Evolutionary conservation across 345 rosid species (phyloP).

Genomic region (Syzygium aromaticum): DNA sequence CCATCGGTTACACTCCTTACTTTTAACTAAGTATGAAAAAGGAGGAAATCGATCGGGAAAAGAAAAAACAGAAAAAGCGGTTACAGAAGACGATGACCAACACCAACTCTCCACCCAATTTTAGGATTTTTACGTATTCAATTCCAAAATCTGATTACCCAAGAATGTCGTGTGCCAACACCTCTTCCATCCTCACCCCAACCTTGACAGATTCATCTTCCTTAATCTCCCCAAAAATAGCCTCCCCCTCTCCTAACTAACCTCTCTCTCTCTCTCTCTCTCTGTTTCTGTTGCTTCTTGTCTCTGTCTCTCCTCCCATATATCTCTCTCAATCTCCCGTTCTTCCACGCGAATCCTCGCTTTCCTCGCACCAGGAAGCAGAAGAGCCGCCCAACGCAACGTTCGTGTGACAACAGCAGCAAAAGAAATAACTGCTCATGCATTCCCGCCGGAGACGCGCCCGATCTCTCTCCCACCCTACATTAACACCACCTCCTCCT

Average conservation of each 20-base stretch:
- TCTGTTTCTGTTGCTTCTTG: too few relatives aligned
- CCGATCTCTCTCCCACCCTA: conserved; percentile 31
- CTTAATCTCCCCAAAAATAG: not conserved
- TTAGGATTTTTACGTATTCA: not conserved
- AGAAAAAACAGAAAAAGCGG: not conserved
- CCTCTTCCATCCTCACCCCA: not conserved
- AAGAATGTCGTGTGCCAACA: not conserved
- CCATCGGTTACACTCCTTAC: not conserved
- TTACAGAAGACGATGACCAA: not conserved
- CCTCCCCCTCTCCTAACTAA: not conserved
- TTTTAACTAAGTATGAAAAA: not conserved
- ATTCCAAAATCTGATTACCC: not conserved
- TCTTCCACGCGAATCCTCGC: conserved; percentile 13
- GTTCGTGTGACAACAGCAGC: not conserved
- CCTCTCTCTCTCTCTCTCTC: not conserved
- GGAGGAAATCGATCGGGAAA: not conserved
- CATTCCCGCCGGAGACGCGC: conserved; percentile 56
- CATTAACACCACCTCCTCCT: not conserved
- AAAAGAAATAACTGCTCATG: conserved; percentile 13
- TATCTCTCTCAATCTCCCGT: conserved; percentile 38
- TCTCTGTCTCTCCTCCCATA: conserved; percentile 6
- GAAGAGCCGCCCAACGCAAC: not conserved
- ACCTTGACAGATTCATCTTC: not conserved
- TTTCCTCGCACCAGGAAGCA: conserved; percentile 23
- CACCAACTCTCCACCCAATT: not conserved